phyloP scores from a whole-genome alignment of 2,329 filamentous ascomycete genomes.

The Phialophora expanda region DNA sequence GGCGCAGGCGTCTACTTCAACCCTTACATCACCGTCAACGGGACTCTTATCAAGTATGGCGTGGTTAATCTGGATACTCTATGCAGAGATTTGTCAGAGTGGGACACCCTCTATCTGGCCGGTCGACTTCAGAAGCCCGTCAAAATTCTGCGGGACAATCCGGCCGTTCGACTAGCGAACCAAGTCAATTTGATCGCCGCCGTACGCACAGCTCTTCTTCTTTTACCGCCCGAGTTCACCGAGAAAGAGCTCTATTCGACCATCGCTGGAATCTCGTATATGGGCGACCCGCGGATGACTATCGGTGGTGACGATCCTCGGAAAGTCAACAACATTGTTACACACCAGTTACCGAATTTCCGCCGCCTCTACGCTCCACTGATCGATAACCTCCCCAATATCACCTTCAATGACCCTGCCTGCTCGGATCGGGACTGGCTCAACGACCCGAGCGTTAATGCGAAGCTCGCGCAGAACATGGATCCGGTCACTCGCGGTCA shows the following conservation, averaged over 20 bases:
- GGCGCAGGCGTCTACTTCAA: conserved; percentile 98
- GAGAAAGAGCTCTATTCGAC: conserved; percentile 88
- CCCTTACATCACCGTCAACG: conserved; percentile 91
- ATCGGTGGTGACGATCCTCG: conserved; percentile 86
- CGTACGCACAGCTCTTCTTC: conserved; percentile 82
- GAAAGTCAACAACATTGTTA: conserved; percentile 94
- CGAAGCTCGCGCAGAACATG: conserved; percentile 84
- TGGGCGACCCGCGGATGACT: conserved; percentile 94
- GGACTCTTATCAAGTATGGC: conserved; percentile 95
- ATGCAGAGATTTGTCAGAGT: conserved; percentile 81
- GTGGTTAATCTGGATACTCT: conserved; percentile 94
- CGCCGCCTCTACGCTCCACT: conserved; percentile 87
- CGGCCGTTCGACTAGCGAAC: conserved; percentile 88
- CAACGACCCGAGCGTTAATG: conserved; percentile 66
- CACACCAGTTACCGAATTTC: conserved; percentile 89
- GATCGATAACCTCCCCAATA: conserved; percentile 87
- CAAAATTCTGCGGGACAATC: conserved; percentile 94
- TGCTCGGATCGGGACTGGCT: conserved; percentile 66
- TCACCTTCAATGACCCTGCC: conserved; percentile 72
- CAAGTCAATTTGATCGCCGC: conserved; percentile 95
- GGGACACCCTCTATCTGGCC: conserved; percentile 95
- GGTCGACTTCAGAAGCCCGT: conserved; percentile 95
- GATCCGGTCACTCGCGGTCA: conserved; percentile 87
- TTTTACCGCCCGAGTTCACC: conserved; percentile 82
- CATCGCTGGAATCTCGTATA: conserved; percentile 90